Evolutionary conservation across 441 rosid species (phyloP).

Genomic region (Breynia disticha): DNA sequence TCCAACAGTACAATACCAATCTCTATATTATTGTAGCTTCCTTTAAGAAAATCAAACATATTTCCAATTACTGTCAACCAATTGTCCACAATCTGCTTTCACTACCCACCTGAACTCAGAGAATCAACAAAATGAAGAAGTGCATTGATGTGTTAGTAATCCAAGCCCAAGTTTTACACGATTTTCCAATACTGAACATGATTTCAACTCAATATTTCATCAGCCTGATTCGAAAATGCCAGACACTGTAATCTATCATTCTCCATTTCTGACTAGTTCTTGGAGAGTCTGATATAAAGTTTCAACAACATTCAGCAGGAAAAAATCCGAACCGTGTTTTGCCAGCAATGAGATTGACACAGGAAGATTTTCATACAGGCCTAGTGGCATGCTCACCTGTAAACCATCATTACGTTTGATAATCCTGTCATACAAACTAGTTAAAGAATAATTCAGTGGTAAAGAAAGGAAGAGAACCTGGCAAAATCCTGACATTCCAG

Average conservation of each 20-base stretch:
- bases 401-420: not conserved
- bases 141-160: no score
- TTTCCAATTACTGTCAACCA: no score
- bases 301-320: conserved; percentile 64
- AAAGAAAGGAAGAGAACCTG: conserved; percentile 34
- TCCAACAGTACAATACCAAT: no score
- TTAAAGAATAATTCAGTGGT: not conserved
- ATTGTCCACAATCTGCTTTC: no score
- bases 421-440: not conserved
- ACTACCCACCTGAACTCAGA: no score
- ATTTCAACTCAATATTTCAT: no score
- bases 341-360: conserved; percentile 65
- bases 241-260: not conserved
- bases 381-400: conserved; percentile 74
- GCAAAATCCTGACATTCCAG: conserved; percentile 83
- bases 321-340: conserved; percentile 65
- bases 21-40: no score
- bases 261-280: conserved; percentile 23
- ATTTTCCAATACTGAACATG: no score
- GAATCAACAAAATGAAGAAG: no score
- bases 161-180: no score
- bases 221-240: no score
- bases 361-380: conserved; percentile 50
- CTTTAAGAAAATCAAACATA: no score
- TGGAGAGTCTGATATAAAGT: conserved; percentile 29